Evolutionary conservation across 208 protist species (phyloP).

Genomic region (Leishmania gerbilli): DNA sequence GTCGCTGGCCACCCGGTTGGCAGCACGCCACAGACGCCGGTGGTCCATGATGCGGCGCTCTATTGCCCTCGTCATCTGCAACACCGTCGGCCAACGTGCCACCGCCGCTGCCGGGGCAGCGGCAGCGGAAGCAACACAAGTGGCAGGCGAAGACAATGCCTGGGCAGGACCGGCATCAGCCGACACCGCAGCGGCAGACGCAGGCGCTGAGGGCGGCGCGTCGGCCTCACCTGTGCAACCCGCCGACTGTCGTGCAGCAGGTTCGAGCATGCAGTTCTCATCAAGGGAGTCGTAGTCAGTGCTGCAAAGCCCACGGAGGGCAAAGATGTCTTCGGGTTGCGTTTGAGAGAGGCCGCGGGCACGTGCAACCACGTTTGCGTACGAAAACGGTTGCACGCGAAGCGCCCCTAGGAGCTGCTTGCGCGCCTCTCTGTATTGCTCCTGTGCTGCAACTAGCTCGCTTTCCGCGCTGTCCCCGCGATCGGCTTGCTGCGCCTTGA

Average conservation of each 20-base stretch:
- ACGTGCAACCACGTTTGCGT: not conserved
- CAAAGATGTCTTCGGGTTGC: not conserved
- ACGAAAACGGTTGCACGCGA: conserved; percentile 9
- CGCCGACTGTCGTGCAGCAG: not conserved
- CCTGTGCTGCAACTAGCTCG: not conserved
- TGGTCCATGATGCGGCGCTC: conserved; percentile 12
- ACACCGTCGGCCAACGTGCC: not conserved
- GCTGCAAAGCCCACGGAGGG: conserved; percentile 2
- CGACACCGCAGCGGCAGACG: not conserved
- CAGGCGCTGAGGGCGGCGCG: not conserved
- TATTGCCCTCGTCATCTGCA: conserved; percentile 6
- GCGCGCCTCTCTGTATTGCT: conserved; percentile 6
- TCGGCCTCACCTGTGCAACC: not conserved
- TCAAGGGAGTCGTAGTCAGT: not conserved
- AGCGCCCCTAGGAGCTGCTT: not conserved
- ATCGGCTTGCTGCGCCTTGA: not conserved
- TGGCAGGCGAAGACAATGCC: not conserved
- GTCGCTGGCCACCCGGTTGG: not conserved
- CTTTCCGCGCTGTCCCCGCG: not conserved
- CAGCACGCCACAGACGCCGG: conserved; percentile 3
- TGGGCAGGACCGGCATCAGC: not conserved
- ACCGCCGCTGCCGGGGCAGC: not conserved
- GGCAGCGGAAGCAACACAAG: not conserved
- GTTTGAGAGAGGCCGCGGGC: not conserved
- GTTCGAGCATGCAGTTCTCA: not conserved